Evolutionary conservation across 1,284 basidiomycete species (phyloP).

Genomic region (Volvariella surrecta): DNA sequence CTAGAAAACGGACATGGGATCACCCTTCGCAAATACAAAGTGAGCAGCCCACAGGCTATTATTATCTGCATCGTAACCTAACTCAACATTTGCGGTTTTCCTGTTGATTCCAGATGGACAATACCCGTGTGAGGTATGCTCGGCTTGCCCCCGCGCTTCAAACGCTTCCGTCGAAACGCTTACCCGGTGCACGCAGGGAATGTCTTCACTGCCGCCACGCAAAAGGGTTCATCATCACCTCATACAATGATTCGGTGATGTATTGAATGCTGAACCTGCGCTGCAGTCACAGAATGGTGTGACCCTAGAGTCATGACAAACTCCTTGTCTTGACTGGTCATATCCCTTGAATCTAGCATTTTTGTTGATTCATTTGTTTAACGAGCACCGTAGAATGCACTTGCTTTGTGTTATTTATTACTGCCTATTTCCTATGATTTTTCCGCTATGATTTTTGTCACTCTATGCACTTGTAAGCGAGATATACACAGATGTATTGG

Average conservation of each 20-base stretch:
- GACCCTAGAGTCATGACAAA: constrained; percentile 30
- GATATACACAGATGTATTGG: too few relatives aligned
- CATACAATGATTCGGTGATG: constrained; percentile 43
- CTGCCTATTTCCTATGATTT: too few relatives aligned
- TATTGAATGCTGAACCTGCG: constrained; percentile 32
- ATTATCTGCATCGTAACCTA: too few relatives aligned
- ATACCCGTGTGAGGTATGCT: constrained; percentile 35
- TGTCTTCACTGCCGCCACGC: constrained; percentile 43
- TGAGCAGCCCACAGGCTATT: constrained; percentile 16
- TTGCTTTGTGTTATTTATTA: too few relatives aligned
- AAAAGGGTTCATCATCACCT: constrained; percentile 50
- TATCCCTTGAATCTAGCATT: too few relatives aligned
- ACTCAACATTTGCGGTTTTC: constrained; percentile 7
- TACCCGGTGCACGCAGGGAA: constrained; percentile 28
- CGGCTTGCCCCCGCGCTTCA: constrained; percentile 7
- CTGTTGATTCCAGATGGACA: constrained; percentile 22
- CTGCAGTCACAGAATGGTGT: constrained; percentile 38
- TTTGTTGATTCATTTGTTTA: too few relatives aligned
- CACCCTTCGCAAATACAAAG: constrained; percentile 38
- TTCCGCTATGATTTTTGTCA: too few relatives aligned
- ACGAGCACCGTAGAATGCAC: too few relatives aligned
- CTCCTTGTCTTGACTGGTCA: too few relatives aligned
- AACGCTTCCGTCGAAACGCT: constrained; percentile 11
- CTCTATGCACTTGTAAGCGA: too few relatives aligned
- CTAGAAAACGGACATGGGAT: constrained; percentile 53